phyloP scores from a whole-genome alignment of 2,329 filamentous ascomycete species.

The Thermothelomyces thermophilus region DNA sequence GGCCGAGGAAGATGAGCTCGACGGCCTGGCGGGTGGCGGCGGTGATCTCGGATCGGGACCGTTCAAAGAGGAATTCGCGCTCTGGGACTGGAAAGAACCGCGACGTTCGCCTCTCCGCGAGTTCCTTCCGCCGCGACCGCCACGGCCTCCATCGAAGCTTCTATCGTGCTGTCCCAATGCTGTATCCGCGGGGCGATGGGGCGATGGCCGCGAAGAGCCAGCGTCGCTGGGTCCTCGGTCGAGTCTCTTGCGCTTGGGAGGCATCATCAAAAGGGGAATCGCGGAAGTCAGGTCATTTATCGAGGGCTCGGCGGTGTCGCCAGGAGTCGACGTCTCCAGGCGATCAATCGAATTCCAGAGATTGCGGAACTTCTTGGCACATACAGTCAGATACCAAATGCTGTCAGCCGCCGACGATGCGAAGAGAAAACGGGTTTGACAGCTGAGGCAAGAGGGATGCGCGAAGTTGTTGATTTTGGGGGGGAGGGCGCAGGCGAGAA shows the following conservation, averaged over 20 bases:
- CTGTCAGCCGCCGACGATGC: background rate
- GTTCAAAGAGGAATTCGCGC: constrained; percentile 14
- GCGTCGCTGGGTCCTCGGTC: constrained; percentile 43
- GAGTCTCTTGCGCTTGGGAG: constrained; percentile 54
- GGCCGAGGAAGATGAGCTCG: constrained; percentile 34
- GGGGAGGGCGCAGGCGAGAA: background rate
- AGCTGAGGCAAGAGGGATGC: background rate
- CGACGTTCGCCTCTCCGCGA: constrained; percentile 45
- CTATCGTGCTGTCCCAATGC: constrained; percentile 52
- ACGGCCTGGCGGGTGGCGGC: constrained; percentile 30
- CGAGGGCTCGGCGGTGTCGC: constrained; percentile 16
- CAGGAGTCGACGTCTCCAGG: constrained; percentile 7
- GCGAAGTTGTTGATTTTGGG: background rate
- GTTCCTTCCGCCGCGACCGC: constrained; percentile 40
- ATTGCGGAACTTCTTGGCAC: background rate
- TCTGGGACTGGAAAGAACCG: constrained; percentile 40
- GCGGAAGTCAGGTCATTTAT: constrained; percentile 21
- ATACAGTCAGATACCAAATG: constrained; percentile 1
- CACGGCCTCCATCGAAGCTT: constrained; percentile 42
- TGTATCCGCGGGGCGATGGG: constrained; percentile 55
- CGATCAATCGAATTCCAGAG: background rate
- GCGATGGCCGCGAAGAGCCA: constrained; percentile 48
- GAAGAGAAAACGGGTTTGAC: background rate
- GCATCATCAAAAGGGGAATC: constrained; percentile 36
- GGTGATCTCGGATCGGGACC: constrained; percentile 28